These are phyloP conservation scores for Limnomonas spitsbergensis DNA, from an alignment of 139 green algal genomes.

Conservation along the genomic window DNA sequence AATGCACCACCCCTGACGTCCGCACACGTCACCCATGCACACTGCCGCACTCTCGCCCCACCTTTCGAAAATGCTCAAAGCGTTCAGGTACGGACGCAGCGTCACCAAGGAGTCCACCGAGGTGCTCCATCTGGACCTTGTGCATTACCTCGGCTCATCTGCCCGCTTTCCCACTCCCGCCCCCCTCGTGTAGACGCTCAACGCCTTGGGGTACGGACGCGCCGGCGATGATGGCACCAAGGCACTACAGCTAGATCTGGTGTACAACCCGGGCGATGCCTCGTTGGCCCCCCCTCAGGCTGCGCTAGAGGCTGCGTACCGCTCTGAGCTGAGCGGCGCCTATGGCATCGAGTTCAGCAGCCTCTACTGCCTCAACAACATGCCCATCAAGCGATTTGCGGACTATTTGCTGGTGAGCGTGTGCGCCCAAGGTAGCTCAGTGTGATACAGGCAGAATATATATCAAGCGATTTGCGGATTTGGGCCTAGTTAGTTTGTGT, in stretches of 20 bases:
- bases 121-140: no score
- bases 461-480: no score
- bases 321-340: constrained; percentile 43
- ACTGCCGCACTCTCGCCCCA: no score
- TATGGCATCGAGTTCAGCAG: constrained; percentile 85
- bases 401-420: constrained; percentile 60
- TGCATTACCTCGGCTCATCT: no score
- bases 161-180: no score
- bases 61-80: no score
- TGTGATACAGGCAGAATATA: no score
- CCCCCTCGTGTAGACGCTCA: constrained; percentile 59
- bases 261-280: constrained; percentile 93
- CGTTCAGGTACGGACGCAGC: no score
- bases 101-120: no score
- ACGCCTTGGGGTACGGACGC: constrained; percentile 81
- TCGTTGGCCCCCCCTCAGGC: constrained; percentile 37
- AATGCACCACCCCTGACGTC: no score
- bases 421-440: background rate
- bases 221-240: constrained; percentile 45
- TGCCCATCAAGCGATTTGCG: constrained; percentile 97
- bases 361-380: constrained; percentile 96
- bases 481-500: no score
- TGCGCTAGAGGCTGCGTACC: constrained; percentile 60
- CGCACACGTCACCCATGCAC: no score
- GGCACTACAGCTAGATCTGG: constrained; percentile 86